Base-by-base conservation (phyloP, 768 basidiomycete species). In the Auricularia heimuer region DNA sequence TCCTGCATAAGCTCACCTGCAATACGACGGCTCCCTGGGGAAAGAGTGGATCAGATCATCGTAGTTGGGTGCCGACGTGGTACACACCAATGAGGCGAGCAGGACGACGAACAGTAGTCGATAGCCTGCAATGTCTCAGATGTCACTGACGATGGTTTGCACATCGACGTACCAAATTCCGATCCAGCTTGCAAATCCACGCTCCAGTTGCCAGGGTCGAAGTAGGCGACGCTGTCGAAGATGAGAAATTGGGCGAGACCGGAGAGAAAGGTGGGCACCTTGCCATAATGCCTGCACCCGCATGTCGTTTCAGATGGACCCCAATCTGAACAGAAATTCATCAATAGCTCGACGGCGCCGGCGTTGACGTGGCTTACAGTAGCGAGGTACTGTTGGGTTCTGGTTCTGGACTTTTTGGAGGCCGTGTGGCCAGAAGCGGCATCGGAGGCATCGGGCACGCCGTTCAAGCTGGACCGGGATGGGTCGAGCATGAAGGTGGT, bases 131-230 rank as follows among this genome's bases (percentile, higher is more conserved):
- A 35, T 60, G 56, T 51, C 21, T 51, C 16, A 51, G 47, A 6
- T 29, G 14, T 60, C 16, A 60, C 7, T 29, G 11, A 7, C 56
- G 47, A 14, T 6, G 8, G 10, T n/a, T 4, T 7, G 34, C 11
- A 29, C 21, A 10, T 29, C 29, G 16, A 29, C 56, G 11, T 35
- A 60, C 56, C 94, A 72, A 82, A 95, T 64, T 86, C 74, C 21
- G 89, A 89, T 7, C 93, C 93, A 1, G 93, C 93, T 74, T 91
- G 88, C 6, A 95, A 77, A 76, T 94, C 93, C 14, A 94, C 92
- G 18, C 89, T 85, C 93, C 92, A 94, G 71, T 94, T 95, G 35
- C 92, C 90, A 10, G 90, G 91, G 71, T 92, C 90, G 71, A 92
- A 90, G 75, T 94, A 95, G 0, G 92, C 93, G 11, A 94, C 91